Percentiles rank a stretch among this genome's conserved stretches.
Evolutionary conservation across 2,329 filamentous ascomycete species (phyloP).

Genomic region (Aspergillus hortae): DNA sequence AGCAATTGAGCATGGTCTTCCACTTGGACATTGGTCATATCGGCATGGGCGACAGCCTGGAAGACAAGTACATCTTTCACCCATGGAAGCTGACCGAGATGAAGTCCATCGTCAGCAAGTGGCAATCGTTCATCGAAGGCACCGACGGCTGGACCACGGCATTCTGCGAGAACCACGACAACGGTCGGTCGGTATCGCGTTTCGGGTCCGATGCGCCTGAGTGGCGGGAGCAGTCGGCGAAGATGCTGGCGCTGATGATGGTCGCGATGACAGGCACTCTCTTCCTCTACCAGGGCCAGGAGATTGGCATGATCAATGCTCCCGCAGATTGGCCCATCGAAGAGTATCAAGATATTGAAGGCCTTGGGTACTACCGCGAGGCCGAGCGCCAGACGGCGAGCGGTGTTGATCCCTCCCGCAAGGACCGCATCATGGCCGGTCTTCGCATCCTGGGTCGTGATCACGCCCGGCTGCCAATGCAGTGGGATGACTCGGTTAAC

Average conservation of each 20-base stretch:
- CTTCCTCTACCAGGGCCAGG: slow-evolving; percentile 59
- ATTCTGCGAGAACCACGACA: slow-evolving; percentile 64
- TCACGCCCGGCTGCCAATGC: slow-evolving; percentile 64
- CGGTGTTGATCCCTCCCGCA: slow-evolving; percentile 10
- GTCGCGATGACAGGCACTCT: slow-evolving; percentile 51
- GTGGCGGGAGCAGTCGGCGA: slow-evolving; percentile 47
- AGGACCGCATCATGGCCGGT: slow-evolving; percentile 17
- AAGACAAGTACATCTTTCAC: slow-evolving; percentile 45
- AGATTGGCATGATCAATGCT: slow-evolving; percentile 59
- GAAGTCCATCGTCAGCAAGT: slow-evolving; percentile 48
- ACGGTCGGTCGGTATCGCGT: slow-evolving; percentile 54
- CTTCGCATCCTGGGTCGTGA: slow-evolving; percentile 57
- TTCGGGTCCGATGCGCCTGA: slow-evolving; percentile 49
- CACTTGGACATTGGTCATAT: slow-evolving; percentile 45
- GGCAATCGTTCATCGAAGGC: slow-evolving; percentile 52
- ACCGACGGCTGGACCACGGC: slow-evolving; percentile 53
- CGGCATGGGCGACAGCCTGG: slow-evolving; percentile 48
- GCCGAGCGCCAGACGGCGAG: slow-evolving; percentile 33
- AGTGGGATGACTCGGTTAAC: slow-evolving; percentile 57
- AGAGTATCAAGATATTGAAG: slow-evolving; percentile 43
- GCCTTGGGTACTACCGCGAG: slow-evolving; percentile 46
- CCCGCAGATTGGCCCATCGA: slow-evolving; percentile 48
- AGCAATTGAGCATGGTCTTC: slow-evolving; percentile 68
- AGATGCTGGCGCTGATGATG: slow-evolving; percentile 53
- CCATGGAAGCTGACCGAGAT: slow-evolving; percentile 48